Evolutionary conservation across 495 filamentous ascomycete species (phyloP), one percentile per base, ranked within the genome.

Genomic region (Podospora australis): DNA sequence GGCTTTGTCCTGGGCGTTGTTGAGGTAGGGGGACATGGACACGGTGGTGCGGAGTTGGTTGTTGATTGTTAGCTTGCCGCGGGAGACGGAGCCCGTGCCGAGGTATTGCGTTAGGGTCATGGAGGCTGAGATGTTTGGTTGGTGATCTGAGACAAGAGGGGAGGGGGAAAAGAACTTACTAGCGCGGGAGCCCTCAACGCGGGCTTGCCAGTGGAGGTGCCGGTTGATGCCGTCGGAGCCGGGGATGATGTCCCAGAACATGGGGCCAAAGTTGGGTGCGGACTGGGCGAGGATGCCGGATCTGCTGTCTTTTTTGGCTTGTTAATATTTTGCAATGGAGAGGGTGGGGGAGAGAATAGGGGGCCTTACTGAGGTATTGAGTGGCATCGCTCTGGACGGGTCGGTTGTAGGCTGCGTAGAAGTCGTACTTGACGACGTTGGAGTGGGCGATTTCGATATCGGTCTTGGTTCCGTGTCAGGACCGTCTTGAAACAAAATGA

Each of bases 51-150:
- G 73, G 22, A 83, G 62, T 25, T 66, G 69, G 28, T 69, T 64
- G 30, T 63, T 74, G 59, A 83, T 83, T n/a, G 72, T 75, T 48
- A 78, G 71, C 19, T 73, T 73, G 11, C 80, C 81, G 28, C 80
- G 71, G 16, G 77, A 80, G n/a, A 69, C 70, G 0, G 70, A 58
- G 25, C 81, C 81, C 25, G 78, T 76, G 39, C 79, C 80, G 24
- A 83, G 72, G 52, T 84, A 84, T 44, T 82, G 76, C n/a, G 69
- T 76, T 49, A 83, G 66, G 25, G 77, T 80, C 70, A 84, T 78
- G 16, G 73, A 65, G 39, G 53, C 64, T 64, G n/a, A 35, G 16
- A 36, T 22, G 3, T 24, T 48, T 23, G 51, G 46, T 14, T 10
- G 10, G 8, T 5, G 34, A n/a, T n/a, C 13, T 36, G n/a, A n/a